A percentile compares a stretch with the other conserved stretches of the same genome.
Conservation (phyloP, 2,329 filamentous ascomycete genomes). For the Cladosporium cucumerinum region DNA sequence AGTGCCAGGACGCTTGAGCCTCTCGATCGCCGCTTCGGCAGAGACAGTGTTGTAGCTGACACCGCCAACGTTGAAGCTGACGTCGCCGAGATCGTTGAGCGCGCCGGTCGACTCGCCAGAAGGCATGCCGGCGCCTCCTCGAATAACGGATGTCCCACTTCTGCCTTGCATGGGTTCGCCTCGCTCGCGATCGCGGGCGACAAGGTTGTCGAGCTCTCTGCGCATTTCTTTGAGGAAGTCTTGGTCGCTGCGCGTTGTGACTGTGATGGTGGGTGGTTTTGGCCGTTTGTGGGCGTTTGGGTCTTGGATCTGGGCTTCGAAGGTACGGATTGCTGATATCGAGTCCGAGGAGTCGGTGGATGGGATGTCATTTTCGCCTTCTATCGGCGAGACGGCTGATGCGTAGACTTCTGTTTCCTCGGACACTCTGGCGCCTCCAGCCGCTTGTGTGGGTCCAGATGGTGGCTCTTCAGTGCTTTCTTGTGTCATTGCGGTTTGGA, state of each 20-base stretch:
- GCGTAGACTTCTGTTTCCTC: slow-evolving; percentile 29
- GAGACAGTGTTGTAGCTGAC: slow-evolving; percentile 60
- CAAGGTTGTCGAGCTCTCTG: slow-evolving; percentile 69
- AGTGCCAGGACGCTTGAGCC: slow-evolving; percentile 26
- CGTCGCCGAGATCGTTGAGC: slow-evolving; percentile 33
- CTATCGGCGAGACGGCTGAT: slow-evolving; percentile 24
- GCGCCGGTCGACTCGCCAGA: slow-evolving; percentile 38
- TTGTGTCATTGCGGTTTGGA: slow-evolving; percentile 61
- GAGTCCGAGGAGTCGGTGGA: slow-evolving; percentile 22
- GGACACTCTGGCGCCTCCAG: slow-evolving; percentile 19
- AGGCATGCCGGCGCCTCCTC: slow-evolving; percentile 23
- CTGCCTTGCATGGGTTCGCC: slow-evolving; percentile 20
- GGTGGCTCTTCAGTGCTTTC: slow-evolving; percentile 42
- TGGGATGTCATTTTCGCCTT: slow-evolving; percentile 21
- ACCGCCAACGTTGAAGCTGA: slow-evolving; percentile 86
- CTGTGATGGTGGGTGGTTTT: slow-evolving; percentile 32
- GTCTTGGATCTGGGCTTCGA: slow-evolving; percentile 32
- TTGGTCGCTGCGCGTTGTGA: slow-evolving; percentile 34
- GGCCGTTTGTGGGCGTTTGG: slow-evolving; percentile 31
- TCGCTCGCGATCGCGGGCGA: slow-evolving; percentile 60
- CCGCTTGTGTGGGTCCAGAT: slow-evolving; percentile 25
- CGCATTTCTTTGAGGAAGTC: slow-evolving; percentile 36
- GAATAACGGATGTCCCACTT: background rate
- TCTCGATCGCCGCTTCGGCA: slow-evolving; percentile 34
- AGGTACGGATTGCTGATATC: slow-evolving; percentile 29